Conservation (phyloP, 371 early-diverging fungal species). For the Rhizopus arrhizus region DNA sequence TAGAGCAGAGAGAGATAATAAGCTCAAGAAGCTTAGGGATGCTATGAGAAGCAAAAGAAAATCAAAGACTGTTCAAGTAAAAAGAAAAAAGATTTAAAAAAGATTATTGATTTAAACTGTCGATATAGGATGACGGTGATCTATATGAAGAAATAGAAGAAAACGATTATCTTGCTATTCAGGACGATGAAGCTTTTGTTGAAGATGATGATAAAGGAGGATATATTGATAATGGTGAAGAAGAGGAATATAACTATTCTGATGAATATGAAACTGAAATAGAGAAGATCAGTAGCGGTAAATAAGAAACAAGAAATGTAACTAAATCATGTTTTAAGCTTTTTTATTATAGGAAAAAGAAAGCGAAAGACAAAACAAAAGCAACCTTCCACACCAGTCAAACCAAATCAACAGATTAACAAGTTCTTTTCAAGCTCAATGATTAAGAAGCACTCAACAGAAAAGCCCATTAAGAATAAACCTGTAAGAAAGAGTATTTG, state of each 20-base stretch:
- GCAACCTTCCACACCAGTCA: constrained; percentile 10
- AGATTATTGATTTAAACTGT: neutral
- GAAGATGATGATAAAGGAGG: constrained; percentile 86
- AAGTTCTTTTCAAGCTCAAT: constrained; percentile 32
- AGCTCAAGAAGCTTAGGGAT: constrained; percentile 21
- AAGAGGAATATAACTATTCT: constrained; percentile 55
- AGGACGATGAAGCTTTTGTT: constrained; percentile 78
- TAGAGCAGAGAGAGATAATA: constrained; percentile 18
- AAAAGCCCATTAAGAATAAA: constrained; percentile 19
- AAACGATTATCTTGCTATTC: constrained; percentile 55
- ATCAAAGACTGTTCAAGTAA: constrained; percentile 5
- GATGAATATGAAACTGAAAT: constrained; percentile 49
- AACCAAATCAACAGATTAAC: constrained; percentile 34
- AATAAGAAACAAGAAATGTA: neutral
- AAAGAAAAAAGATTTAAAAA: neutral
- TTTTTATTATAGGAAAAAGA: constrained; percentile 24
- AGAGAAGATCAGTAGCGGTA: neutral
- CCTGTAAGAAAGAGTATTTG: constrained; percentile 12
- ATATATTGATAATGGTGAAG: constrained; percentile 76
- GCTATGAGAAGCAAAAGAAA: constrained; percentile 13
- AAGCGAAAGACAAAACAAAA: constrained; percentile 31
- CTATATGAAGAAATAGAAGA: constrained; percentile 66
- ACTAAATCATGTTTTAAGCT: neutral
- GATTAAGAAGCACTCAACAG: constrained; percentile 7
- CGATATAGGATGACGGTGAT: constrained; percentile 31